Evolutionary conservation across 2,329 filamentous ascomycete genomes (phyloP).

Genomic region (Orbilia brochopaga): DNA sequence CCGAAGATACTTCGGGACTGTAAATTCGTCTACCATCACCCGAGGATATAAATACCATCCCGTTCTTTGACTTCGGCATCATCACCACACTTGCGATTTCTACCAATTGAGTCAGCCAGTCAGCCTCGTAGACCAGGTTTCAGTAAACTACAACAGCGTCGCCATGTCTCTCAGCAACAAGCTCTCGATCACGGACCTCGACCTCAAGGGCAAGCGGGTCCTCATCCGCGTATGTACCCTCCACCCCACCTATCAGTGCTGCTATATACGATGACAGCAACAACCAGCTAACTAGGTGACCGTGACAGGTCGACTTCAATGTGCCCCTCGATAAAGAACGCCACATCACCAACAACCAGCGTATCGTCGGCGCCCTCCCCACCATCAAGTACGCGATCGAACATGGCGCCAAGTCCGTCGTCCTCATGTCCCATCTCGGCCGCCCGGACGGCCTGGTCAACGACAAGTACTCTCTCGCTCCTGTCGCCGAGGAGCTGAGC

Average conservation of each 20-base stretch:
- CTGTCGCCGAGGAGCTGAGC: constrained; percentile 88
- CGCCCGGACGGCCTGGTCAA: constrained; percentile 89
- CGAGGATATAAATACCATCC: too few relatives aligned
- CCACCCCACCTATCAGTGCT: constrained; percentile 15
- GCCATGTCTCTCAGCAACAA: constrained; percentile 98
- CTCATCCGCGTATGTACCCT: constrained; percentile 82
- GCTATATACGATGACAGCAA: too few relatives aligned
- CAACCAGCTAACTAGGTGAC: too few relatives aligned
- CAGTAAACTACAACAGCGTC: constrained; percentile 10
- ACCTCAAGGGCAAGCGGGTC: constrained; percentile 97
- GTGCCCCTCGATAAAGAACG: constrained; percentile 92
- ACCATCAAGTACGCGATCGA: constrained; percentile 95
- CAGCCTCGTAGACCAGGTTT: too few relatives aligned
- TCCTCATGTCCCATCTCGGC: constrained; percentile 98
- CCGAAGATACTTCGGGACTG: not conserved
- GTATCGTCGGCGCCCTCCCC: constrained; percentile 92
- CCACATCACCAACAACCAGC: constrained; percentile 97
- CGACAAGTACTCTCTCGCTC: constrained; percentile 92
- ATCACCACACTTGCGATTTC: too few relatives aligned
- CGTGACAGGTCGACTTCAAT: constrained; percentile 95
- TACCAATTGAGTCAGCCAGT: too few relatives aligned
- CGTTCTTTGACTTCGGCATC: too few relatives aligned
- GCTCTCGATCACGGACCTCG: constrained; percentile 93
- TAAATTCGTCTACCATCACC: not conserved
- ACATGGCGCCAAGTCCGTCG: constrained; percentile 85